Evolutionary conservation across 768 basidiomycete genomes (phyloP).

Genomic region (Nidula microcarpa): DNA sequence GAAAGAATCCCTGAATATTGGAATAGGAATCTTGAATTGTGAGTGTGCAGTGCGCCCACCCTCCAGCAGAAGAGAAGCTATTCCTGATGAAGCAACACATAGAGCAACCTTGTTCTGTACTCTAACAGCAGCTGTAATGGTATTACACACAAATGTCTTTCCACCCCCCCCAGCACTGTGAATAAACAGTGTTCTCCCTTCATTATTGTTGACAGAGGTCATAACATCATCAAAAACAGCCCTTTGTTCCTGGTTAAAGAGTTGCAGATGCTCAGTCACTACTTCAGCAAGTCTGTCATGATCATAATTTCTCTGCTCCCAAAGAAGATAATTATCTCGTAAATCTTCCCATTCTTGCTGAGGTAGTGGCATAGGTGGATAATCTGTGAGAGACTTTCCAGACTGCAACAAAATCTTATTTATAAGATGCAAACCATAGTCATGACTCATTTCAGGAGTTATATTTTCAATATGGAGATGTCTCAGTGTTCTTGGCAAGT

Average conservation of each 20-base stretch:
- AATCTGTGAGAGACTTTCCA: slow-evolving; percentile 18
- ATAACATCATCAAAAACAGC: slow-evolving; percentile 24
- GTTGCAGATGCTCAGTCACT: not conserved
- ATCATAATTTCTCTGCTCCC: slow-evolving; percentile 11
- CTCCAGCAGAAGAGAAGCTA: slow-evolving; percentile 40
- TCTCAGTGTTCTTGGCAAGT: no score
- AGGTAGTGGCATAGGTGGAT: slow-evolving; percentile 21
- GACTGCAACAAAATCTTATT: slow-evolving; percentile 17
- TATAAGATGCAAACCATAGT: slow-evolving; percentile 40
- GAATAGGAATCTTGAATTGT: slow-evolving; percentile 44
- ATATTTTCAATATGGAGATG: no score
- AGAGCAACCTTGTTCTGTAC: slow-evolving; percentile 28
- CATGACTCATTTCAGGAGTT: slow-evolving; percentile 5
- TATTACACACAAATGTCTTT: slow-evolving; percentile 43
- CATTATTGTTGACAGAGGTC: slow-evolving; percentile 14
- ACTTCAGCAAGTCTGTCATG: slow-evolving; percentile 5
- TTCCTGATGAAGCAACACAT: slow-evolving; percentile 47
- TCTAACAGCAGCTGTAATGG: slow-evolving; percentile 20
- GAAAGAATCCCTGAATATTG: slow-evolving; percentile 15
- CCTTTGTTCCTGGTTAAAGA: slow-evolving; percentile 15
- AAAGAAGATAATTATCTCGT: slow-evolving; percentile 18
- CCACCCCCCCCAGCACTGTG: slow-evolving; percentile 42
- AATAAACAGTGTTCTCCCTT: slow-evolving; percentile 30
- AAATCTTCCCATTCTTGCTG: slow-evolving; percentile 15
- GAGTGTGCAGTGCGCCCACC: slow-evolving; percentile 46